Base-by-base conservation (phyloP, 306 rosid species). In the Cicer arietinum region DNA sequence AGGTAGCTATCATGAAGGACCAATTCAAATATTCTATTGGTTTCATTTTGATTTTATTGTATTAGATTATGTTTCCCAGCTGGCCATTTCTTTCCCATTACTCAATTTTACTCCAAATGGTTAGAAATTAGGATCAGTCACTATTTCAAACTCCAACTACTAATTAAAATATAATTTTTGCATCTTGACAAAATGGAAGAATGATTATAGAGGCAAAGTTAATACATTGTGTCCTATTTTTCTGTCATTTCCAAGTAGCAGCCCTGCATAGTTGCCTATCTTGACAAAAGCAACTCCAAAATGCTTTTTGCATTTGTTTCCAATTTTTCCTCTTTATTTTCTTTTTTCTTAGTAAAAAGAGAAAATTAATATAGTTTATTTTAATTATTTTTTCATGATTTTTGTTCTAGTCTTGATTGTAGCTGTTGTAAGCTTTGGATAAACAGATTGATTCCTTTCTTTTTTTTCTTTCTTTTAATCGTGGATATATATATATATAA, bases 1-100 rank as follows among this genome's bases (percentile, higher is more conserved):
- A 37, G 22, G 81, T 82, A 86, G 90, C 94, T 83, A 85, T 91
- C 90, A 87, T 1, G 81, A 71, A 75, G 68, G 88, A 77, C 89
- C 81, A 42, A 58, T 86, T 88, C 88, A 72, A 84, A 72, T 67
- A 69, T 78, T 68, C 60, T 74, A 43, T 80, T 44, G 18, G 39
- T 70, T 73, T 50, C 73, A 14, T 47, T 77, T 79, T 53, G 4
- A 68, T 77, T 22, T 76, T 51, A 63, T 54, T 71, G 39, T 73
- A 50, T 17, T 48, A 57, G 77, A 60, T 83, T 75, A 81, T 73
- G 71, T 52, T 71, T 44, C 42, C 77, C 77, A 82, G 93, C 96
- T 85, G 87, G 87, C 90, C 63, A 66, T 17, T 65, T 52, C 71
- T 69, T 12, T 47, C 71, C 43, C 22, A 42, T 77, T 44, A 43